A percentile compares a stretch with the other conserved stretches of the same genome.
These are phyloP conservation scores for Nemania abortiva DNA, from an alignment of 2,329 filamentous ascomycete species.

Conservation along the genomic window DNA sequence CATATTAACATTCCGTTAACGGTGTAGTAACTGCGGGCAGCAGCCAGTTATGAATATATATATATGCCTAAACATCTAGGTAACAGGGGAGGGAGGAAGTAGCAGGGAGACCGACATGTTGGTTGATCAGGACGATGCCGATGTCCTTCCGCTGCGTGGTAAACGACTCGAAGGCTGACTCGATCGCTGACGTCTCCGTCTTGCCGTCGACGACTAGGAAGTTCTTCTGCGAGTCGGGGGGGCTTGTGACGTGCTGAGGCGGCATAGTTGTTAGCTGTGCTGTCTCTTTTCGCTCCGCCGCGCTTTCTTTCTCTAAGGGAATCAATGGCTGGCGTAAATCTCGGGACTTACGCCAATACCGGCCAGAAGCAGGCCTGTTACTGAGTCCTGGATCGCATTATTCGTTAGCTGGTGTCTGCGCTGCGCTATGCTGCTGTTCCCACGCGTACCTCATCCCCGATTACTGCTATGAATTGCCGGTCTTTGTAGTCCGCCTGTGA, in stretches of 20 bases:
- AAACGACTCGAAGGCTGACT: conserved; percentile 89
- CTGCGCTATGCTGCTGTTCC: neutral
- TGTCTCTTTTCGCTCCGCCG: neutral
- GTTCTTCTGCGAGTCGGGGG: conserved; percentile 93
- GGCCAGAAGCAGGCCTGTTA: conserved; percentile 93
- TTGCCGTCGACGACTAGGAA: conserved; percentile 96
- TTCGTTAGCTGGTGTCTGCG: conserved; percentile 13
- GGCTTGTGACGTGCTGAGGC: conserved; percentile 85
- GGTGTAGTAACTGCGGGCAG: neutral
- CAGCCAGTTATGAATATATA: neutral
- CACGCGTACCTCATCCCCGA: conserved; percentile 86
- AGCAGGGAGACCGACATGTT: conserved; percentile 76
- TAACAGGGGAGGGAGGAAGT: neutral
- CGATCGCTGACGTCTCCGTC: conserved; percentile 89
- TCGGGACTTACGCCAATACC: conserved; percentile 81
- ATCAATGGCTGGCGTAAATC: neutral
- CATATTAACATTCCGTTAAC: conserved; percentile 7
- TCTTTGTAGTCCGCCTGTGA: conserved; percentile 77
- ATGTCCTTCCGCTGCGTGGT: conserved; percentile 94
- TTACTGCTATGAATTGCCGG: conserved; percentile 95
- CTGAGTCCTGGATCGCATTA: conserved; percentile 78
- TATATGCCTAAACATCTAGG: neutral
- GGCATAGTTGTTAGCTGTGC: neutral
- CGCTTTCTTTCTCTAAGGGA: neutral
- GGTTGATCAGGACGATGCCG: conserved; percentile 95